These are phyloP conservation scores for Crassisporium funariophilum DNA, from an alignment of 768 basidiomycete species.

Conservation along the genomic window DNA sequence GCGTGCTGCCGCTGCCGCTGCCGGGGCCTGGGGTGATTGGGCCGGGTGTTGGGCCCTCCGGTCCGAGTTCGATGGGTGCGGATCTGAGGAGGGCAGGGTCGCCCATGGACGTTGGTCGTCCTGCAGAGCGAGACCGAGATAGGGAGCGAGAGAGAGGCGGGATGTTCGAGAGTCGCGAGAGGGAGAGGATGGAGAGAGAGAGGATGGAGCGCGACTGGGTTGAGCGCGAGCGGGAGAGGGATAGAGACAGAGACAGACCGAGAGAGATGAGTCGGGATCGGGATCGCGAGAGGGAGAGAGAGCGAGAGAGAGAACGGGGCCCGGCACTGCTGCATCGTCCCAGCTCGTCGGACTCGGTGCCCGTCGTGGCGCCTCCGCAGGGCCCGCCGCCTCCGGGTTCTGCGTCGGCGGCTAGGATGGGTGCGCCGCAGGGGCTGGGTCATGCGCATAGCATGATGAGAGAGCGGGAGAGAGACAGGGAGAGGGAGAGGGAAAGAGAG, in stretches of 20 bases:
- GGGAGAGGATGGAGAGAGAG: constrained; percentile 13
- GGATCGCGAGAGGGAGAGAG: constrained; percentile 28
- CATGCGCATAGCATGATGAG: constrained; percentile 5
- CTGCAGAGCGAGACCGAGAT: no score
- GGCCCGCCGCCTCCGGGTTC: background rate
- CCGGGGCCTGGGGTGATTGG: background rate
- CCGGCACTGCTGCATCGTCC: background rate
- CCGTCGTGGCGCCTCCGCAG: background rate
- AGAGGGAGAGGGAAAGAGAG: constrained; percentile 10
- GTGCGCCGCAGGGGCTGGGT: background rate
- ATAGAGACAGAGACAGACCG: constrained; percentile 21
- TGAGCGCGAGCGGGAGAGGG: constrained; percentile 20
- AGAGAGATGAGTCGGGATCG: constrained; percentile 29
- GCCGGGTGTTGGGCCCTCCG: background rate
- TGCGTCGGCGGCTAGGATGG: background rate
- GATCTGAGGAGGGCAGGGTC: no score
- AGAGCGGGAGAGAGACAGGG: constrained; percentile 21
- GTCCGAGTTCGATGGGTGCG: no score
- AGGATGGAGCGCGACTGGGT: constrained; percentile 8
- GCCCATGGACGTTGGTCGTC: no score
- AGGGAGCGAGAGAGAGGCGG: no score
- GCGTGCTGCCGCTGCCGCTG: no score
- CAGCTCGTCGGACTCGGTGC: background rate
- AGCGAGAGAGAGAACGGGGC: constrained; percentile 23
- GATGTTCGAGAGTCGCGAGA: no score